Evolutionary conservation across 116 monocot genomes (phyloP), one percentile per base, ranked within the genome.

Genomic region (Dioscorea cayenensis): DNA sequence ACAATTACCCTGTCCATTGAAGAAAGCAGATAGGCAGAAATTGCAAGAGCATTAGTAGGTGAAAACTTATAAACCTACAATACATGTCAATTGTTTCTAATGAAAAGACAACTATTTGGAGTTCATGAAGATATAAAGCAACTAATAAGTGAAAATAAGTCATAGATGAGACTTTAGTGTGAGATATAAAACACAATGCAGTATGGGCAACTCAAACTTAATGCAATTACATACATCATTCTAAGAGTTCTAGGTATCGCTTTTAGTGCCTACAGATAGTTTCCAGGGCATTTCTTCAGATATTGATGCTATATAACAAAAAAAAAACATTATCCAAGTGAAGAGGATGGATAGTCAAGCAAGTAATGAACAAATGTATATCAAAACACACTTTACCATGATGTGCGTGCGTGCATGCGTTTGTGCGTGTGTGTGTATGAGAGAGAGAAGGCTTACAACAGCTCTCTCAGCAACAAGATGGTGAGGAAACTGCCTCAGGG

Each of bases 241-340:
- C 99, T 89, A 50, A 99, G 64, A 38, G 99, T 94, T 84, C 99
- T 99, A 71, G 99, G 91, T 75, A 99, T 89, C 43, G 79, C 85
- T 71, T 85, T 89, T 51, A 99, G 71, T 63, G 91, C 89, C 50
- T 99, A 91, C 64, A 99, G 72, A 85, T 87, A 94, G 79, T 99
- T 99, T 48, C 94, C 99, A 65, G 94, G 91, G 66, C 85, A 91
- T 85, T 91, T 99, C 80, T 91, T 99, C 77, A 99, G 78, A 80
- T 87, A 94, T 43, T 91, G 91, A 49, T 94, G 86, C 99, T 99
- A 83, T 51, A 29, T 9, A 49, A 62, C 16, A n/a, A 61, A 78
- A 65, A 16, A 29, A 71, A 32, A 14, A n/a, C 61, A 55, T 64
- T 61, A 55, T 55, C 17, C 48, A 60, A 14, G 58, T 48, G 8